Evolutionary conservation across 768 basidiomycete species (phyloP), one percentile per base, ranked within the genome.

Genomic region (Kwoniella mangroviensis): DNA sequence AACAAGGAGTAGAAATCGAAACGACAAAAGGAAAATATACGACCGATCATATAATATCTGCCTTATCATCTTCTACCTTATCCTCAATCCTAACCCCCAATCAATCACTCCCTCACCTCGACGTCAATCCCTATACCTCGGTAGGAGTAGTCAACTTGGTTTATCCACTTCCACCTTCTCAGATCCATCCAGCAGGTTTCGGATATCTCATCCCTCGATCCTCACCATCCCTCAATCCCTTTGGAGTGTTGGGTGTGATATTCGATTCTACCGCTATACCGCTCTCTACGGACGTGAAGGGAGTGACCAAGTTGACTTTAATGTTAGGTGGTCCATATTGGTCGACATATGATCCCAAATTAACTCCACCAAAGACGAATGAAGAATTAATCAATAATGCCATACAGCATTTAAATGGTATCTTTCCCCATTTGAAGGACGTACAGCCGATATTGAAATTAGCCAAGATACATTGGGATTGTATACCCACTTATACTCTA

Each of bases 91-190:
- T 87, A 7, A 42, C 79, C 2, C 69, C 81, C 7, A 43, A 13
- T 21, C 79, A 6, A 49, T 13, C 80, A 5, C 84, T 92, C 0
- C 90, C 92, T 0, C 86, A 92, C 72, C 87, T 95, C 17, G 85
- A 83, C 4, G 82, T 86, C n/a, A 94, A 92, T 79, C 87, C 90
- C 0, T 85, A 86, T 49, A 90, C 94, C 24, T 90, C 91, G 11
- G 93, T 98, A 67, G 89, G 88, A n/a, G 92, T 97, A 45, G 84
- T 94, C 74, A 96, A 93, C 84, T 85, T 98, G 77, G 87, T 98
- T 72, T 98, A 96, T 85, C 89, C 54, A 79, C 81, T 40, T 65
- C 80, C 71, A 79, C 87, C 40, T 81, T 84, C 24, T 75, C 80
- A 24, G 22, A 86, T 95, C 59, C 91, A 93, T 75, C 93, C 94